Evolutionary conservation across 1,139 yeast species (phyloP).

Genomic region (Magnusiomyces magnusii): DNA sequence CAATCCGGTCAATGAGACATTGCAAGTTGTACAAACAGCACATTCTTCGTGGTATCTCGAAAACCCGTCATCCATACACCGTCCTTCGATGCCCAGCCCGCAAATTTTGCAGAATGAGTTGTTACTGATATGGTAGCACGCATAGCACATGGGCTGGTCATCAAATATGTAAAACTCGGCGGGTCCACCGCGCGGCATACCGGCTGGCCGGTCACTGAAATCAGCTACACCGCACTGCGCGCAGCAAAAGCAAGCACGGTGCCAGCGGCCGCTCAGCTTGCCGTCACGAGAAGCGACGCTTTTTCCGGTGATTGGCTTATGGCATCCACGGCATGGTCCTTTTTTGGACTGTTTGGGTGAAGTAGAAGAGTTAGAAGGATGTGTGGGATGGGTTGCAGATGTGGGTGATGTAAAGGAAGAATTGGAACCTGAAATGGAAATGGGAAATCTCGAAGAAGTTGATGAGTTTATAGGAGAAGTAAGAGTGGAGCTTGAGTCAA

Average conservation of each 20-base stretch:
- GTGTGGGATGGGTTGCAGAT: background rate
- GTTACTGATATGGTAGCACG: constrained; percentile 72
- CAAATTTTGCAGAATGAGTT: constrained; percentile 69
- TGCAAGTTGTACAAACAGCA: background rate
- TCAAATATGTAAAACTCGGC: constrained; percentile 66
- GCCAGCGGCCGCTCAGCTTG: constrained; percentile 92
- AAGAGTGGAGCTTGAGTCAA: background rate
- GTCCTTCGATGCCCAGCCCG: constrained; percentile 76
- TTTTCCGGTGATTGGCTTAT: constrained; percentile 41
- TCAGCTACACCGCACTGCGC: constrained; percentile 43
- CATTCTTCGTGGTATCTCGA: constrained; percentile 31
- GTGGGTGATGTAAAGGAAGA: background rate
- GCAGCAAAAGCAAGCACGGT: constrained; percentile 79
- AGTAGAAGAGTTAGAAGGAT: background rate
- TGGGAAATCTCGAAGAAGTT: background rate
- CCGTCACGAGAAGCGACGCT: constrained; percentile 74
- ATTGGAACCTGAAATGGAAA: background rate
- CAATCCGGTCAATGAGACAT: background rate
- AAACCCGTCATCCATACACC: constrained; percentile 39
- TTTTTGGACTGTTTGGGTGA: constrained; percentile 3
- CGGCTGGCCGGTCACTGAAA: constrained; percentile 11
- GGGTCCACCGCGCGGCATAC: background rate
- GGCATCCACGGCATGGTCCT: constrained; percentile 42
- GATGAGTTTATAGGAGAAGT: background rate
- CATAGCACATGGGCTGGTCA: constrained; percentile 71